Conservation (phyloP, 1,284 basidiomycete species). For the Cryptococcus wingfieldii region DNA sequence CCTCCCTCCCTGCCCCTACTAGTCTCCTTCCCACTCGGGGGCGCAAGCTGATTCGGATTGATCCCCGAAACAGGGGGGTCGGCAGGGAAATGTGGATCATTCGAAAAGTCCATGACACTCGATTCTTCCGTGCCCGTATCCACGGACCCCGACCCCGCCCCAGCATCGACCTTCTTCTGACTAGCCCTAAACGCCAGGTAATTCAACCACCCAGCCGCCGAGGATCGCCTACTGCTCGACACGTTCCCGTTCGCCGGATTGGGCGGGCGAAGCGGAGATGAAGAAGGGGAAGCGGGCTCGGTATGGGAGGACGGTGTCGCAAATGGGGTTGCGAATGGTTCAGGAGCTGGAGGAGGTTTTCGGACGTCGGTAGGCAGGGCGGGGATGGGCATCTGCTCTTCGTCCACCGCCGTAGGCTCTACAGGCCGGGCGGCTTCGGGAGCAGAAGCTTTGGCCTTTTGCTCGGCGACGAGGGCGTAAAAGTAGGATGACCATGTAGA, state of each 20-base stretch:
- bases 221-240: conserved; percentile 9
- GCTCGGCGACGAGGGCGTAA: conserved; percentile 22
- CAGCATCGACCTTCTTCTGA: conserved; percentile 34
- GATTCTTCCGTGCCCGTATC: conserved; percentile 16
- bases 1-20: background rate
- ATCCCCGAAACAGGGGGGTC: background rate
- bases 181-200: conserved; percentile 40
- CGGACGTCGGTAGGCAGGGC: background rate
- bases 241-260: background rate
- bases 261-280: conserved; percentile 2
- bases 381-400: conserved; percentile 16
- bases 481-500: conserved; percentile 27
- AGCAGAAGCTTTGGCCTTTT: background rate
- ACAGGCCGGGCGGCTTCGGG: background rate
- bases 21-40: background rate
- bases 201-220: conserved; percentile 39
- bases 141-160: conserved; percentile 7
- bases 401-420: conserved; percentile 8
- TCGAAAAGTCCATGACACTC: conserved; percentile 44
- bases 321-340: background rate
- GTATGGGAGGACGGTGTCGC: background rate
- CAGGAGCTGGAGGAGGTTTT: background rate
- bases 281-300: background rate
- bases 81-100: conserved; percentile 41
- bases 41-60: background rate